These are phyloP conservation scores for Yamadazyma atlantica DNA, from an alignment of 1,139 yeast genomes.

Conservation along the genomic window DNA sequence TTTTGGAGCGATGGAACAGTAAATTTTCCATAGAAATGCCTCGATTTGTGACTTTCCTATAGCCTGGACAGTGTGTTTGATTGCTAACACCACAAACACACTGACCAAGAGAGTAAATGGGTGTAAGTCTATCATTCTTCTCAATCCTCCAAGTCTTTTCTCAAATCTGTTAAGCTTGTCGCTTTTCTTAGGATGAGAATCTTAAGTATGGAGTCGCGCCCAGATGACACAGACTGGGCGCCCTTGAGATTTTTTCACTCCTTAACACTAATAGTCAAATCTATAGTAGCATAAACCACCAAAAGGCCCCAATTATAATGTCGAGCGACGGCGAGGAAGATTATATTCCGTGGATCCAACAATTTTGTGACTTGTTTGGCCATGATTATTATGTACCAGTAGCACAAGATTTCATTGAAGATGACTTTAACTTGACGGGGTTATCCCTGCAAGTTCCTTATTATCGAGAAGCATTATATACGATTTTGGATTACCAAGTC, in stretches of 20 bases:
- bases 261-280: background rate
- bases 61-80: constrained; percentile 28
- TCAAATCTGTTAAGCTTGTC: background rate
- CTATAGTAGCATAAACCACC: no score
- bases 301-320: constrained; percentile 25
- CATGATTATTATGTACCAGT: constrained; percentile 95
- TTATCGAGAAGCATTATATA: constrained; percentile 87
- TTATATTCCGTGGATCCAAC: constrained; percentile 84
- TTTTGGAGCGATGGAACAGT: constrained; percentile 33
- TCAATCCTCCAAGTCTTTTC: background rate
- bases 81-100: constrained; percentile 30
- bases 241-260: background rate
- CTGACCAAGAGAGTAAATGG: constrained; percentile 29
- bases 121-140: constrained; percentile 22
- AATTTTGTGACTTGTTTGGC: constrained; percentile 83
- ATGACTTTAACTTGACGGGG: constrained; percentile 93
- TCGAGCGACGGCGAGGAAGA: constrained; percentile 55
- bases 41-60: constrained; percentile 39
- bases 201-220: no score
- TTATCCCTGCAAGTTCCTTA: constrained; percentile 82
- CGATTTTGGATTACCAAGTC: constrained; percentile 75
- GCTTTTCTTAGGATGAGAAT: no score
- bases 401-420: constrained; percentile 90
- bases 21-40: constrained; percentile 41
- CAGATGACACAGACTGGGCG: background rate